Conservation (phyloP, 2,329 filamentous ascomycete genomes). For the Penicillium sp. region DNA sequence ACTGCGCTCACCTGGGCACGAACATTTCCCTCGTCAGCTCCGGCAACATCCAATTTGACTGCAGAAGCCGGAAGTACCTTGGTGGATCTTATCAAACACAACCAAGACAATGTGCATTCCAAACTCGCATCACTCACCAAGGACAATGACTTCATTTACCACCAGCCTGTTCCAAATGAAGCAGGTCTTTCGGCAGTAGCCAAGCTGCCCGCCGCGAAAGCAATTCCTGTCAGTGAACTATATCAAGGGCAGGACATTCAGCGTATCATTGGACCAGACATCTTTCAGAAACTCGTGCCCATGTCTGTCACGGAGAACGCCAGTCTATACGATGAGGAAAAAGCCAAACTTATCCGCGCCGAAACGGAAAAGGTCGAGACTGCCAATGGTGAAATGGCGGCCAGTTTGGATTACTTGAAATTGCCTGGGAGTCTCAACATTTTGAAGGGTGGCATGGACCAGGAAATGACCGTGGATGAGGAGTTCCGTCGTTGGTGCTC, state of each 20-base stretch:
- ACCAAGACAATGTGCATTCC: conserved; percentile 72
- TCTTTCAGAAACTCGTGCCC: conserved; percentile 94
- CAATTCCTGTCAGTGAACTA: conserved; percentile 91
- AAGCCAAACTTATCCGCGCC: conserved; percentile 87
- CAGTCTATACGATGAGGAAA: conserved; percentile 96
- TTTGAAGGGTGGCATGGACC: conserved; percentile 85
- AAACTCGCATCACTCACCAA: conserved; percentile 71
- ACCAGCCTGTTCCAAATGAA: conserved; percentile 82
- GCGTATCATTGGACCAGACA: conserved; percentile 90
- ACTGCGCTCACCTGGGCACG: conserved; percentile 72
- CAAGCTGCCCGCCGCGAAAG: conserved; percentile 91
- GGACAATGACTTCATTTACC: conserved; percentile 98
- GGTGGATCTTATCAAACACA: conserved; percentile 76
- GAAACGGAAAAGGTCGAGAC: conserved; percentile 90
- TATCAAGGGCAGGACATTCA: conserved; percentile 98
- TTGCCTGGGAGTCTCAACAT: conserved; percentile 84
- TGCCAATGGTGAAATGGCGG: conserved; percentile 91
- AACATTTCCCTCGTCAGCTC: conserved; percentile 71
- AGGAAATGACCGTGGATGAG: conserved; percentile 79
- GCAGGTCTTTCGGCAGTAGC: conserved; percentile 73
- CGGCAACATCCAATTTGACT: conserved; percentile 74
- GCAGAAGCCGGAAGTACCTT: conserved; percentile 70
- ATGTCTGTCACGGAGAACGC: conserved; percentile 94
- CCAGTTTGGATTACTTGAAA: conserved; percentile 87
- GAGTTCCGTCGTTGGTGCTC: conserved; percentile 94